These are phyloP conservation scores for Colletotrichum salicis DNA, from an alignment of 2,329 filamentous ascomycete species.

Conservation along the genomic window DNA sequence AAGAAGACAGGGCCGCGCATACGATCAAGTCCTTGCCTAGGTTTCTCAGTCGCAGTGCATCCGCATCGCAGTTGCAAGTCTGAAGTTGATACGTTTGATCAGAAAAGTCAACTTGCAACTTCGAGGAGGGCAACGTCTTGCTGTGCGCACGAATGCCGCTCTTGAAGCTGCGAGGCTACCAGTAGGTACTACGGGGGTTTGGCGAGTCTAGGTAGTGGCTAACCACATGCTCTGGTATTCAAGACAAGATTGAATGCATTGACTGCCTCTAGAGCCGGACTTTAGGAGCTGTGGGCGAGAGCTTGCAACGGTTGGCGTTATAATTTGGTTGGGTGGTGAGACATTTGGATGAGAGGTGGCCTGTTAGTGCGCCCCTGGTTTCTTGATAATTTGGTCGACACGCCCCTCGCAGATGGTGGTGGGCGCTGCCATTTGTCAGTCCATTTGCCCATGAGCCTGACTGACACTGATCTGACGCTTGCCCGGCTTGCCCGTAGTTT, in stretches of 20 bases:
- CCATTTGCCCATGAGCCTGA: background rate
- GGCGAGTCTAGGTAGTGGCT: background rate
- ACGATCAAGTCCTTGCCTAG: background rate
- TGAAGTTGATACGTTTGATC: background rate
- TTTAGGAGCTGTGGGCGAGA: background rate
- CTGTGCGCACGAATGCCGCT: background rate
- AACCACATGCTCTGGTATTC: background rate
- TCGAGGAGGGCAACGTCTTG: background rate
- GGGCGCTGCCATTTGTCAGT: background rate
- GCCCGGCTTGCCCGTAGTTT: background rate
- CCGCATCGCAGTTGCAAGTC: background rate
- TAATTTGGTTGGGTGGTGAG: conserved; percentile 16
- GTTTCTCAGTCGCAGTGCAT: background rate
- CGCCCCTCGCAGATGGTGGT: background rate
- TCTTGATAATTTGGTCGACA: conserved; percentile 14
- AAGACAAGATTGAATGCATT: background rate
- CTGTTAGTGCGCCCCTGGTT: conserved; percentile 15
- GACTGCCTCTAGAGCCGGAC: conserved; percentile 2
- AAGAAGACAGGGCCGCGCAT: background rate
- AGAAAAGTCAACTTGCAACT: background rate
- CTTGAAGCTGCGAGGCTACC: background rate
- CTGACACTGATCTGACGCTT: background rate
- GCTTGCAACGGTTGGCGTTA: conserved; percentile 25
- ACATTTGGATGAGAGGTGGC: conserved; percentile 9
- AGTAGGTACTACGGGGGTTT: background rate